Percentiles rank a stretch among this genome's conserved stretches.
phyloP scores from a whole-genome alignment of 371 early-diverging fungal species.

The Homolaphlyctis polyrhiza region DNA sequence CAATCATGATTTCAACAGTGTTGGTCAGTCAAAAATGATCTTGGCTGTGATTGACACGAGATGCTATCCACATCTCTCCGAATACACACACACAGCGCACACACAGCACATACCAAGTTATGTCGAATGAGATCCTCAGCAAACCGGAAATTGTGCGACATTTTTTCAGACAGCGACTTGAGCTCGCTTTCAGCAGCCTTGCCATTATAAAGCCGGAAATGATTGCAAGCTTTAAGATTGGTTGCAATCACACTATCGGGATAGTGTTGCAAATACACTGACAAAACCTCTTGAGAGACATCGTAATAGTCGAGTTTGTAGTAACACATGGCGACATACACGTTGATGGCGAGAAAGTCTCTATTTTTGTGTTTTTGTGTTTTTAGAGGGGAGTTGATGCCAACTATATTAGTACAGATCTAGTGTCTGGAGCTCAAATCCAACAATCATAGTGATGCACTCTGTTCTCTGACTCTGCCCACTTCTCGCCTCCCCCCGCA shows the following conservation, averaged over 20 bases:
- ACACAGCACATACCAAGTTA: conserved; percentile 28
- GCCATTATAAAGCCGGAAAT: conserved; percentile 50
- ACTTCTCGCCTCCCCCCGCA: no score
- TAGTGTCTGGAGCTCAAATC: no score
- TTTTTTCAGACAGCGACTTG: conserved; percentile 36
- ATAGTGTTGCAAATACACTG: conserved; percentile 42
- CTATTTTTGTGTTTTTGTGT: no score
- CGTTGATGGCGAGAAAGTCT: conserved; percentile 49
- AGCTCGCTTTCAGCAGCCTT: conserved; percentile 51
- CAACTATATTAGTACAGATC: no score
- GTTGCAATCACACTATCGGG: conserved; percentile 46
- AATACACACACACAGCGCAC: no score
- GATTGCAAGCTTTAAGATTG: conserved; percentile 55
- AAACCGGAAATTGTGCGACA: conserved; percentile 29
- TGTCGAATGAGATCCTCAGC: conserved; percentile 48
- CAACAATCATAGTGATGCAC: no score
- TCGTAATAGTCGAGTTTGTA: conserved; percentile 58
- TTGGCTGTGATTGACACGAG: no score
- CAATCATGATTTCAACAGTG: no score
- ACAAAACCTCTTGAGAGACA: conserved; percentile 51
- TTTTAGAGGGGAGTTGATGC: no score
- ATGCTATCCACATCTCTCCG: no score
- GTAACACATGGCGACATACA: conserved; percentile 58
- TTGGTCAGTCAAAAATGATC: no score
- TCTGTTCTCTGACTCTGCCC: no score